Base-by-base conservation (phyloP, 2,329 filamentous ascomycete genomes). In the Sclerotinia subarctica region DNA sequence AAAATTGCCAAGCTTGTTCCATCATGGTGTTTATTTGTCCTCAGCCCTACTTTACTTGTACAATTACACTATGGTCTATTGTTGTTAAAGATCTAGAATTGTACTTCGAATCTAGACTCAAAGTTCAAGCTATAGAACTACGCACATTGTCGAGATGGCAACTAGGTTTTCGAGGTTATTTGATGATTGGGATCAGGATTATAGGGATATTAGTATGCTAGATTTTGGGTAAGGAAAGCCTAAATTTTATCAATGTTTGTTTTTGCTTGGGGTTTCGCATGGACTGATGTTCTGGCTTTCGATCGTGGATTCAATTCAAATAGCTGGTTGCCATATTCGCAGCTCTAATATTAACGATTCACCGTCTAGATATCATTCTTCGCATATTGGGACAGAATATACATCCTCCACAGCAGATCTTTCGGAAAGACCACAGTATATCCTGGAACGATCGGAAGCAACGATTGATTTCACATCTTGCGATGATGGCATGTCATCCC, bases 111-210 rank as follows among this genome's bases (percentile, higher is more conserved):
- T 49, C 29, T 6, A 32, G 21, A 49, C 26, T 47, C 44, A 7
- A 60, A 24, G 47, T 60, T 5, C 6, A 32, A 49, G 44, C 21
- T 49, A 29, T 26, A n/a, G 32, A 57, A n/a, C 26, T 19, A 21
- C 26, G 21, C 58, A 15, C 32, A 6, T 60, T 60, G 44, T 60
- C 21, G 44, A 60, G 53, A 58, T 49, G 54, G n/a, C 53, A 21
- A 32, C 65, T 11, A 67, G 65, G 13, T 64, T 69, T 42, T 69
- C 65, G n/a, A 64, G 68, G 24, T 42, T 68, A 13, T 69, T 69
- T 68, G 65, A 69, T 35, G 46, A 53, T 42, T 68, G 68, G 68
- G 68, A 69, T 29, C 53, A 44, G 15, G 42, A 67, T 38, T 19
- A 68, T 64, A 32, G 44, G 13, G 68, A 68, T 38, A 51, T 68